Conservation (phyloP, 805 yeast genomes). For the Candida patagonica region DNA sequence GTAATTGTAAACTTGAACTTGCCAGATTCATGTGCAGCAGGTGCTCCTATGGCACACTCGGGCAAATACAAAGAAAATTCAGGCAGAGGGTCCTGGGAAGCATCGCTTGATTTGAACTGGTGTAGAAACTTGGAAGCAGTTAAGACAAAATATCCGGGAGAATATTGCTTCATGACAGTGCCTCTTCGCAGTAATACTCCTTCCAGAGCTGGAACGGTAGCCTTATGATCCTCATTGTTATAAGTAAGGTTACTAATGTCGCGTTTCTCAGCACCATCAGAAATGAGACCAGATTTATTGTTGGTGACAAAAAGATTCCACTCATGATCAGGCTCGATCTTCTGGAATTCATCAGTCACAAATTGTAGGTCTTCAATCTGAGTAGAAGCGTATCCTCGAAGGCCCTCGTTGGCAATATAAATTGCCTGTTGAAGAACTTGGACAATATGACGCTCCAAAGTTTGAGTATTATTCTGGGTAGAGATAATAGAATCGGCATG, state of each 20-base stretch:
- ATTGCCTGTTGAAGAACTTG: slow-evolving; percentile 34
- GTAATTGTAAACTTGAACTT: slow-evolving; percentile 34
- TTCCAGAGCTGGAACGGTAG: slow-evolving; percentile 38
- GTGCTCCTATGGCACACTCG: slow-evolving; percentile 34
- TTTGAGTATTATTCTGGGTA: slow-evolving; percentile 33
- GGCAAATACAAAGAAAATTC: slow-evolving; percentile 39
- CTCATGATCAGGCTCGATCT: slow-evolving; percentile 34
- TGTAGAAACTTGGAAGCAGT: slow-evolving; percentile 38
- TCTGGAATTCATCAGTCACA: slow-evolving; percentile 26
- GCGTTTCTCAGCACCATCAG: slow-evolving; percentile 29
- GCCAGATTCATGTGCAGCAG: slow-evolving; percentile 26
- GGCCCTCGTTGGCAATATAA: slow-evolving; percentile 23
- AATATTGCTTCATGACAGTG: slow-evolving; percentile 33
- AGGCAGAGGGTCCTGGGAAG: slow-evolving; percentile 36
- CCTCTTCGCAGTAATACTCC: slow-evolving; percentile 40
- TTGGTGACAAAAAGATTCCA: slow-evolving; percentile 35
- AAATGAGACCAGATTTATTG: slow-evolving; percentile 28
- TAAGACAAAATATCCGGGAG: slow-evolving; percentile 37
- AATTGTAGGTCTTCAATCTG: slow-evolving; percentile 25
- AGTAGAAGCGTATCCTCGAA: slow-evolving; percentile 26
- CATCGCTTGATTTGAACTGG: slow-evolving; percentile 39
- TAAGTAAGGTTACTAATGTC: slow-evolving; percentile 30
- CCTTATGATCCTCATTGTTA: slow-evolving; percentile 32
- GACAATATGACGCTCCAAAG: slow-evolving; percentile 37
- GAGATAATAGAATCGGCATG: slow-evolving; percentile 37